Evolutionary conservation across 2,329 filamentous ascomycete genomes (phyloP).

Genomic region (Aspergillus hiratsukae): DNA sequence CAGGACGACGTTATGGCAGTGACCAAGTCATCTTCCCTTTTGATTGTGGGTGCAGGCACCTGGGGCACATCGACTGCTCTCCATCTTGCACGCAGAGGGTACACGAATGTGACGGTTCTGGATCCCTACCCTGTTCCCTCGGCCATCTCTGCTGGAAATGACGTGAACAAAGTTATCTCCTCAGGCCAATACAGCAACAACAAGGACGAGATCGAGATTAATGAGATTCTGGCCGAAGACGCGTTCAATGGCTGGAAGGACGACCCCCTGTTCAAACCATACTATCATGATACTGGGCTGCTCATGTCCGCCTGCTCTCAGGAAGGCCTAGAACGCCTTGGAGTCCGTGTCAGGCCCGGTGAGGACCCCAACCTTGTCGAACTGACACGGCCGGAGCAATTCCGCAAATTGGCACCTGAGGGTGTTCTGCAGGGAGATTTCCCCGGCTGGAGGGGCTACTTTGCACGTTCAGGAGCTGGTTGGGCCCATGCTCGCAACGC

Average conservation of each 20-base stretch:
- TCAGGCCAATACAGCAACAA: constrained; percentile 28
- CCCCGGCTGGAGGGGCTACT: constrained; percentile 42
- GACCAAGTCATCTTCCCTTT: constrained; percentile 24
- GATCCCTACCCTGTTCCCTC: constrained; percentile 47
- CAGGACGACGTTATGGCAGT: constrained; percentile 5
- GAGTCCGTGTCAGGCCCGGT: constrained; percentile 27
- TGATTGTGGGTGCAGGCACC: constrained; percentile 48
- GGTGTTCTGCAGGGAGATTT: constrained; percentile 46
- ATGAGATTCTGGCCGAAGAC: constrained; percentile 26
- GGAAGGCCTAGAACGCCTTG: constrained; percentile 32
- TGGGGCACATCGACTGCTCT: constrained; percentile 47
- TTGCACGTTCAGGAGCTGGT: constrained; percentile 42
- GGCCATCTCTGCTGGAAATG: constrained; percentile 44
- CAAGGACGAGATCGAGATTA: constrained; percentile 22
- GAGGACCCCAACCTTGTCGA: constrained; percentile 26
- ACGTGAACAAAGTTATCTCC: constrained; percentile 47
- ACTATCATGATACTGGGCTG: constrained; percentile 44
- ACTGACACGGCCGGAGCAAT: constrained; percentile 42
- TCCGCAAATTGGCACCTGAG: constrained; percentile 46
- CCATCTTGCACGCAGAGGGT: constrained; percentile 42
- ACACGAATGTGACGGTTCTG: constrained; percentile 46
- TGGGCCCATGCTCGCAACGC: constrained; percentile 51
- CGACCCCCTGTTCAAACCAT: constrained; percentile 42
- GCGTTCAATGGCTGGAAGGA: constrained; percentile 41
- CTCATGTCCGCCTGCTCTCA: constrained; percentile 41